Conservation (phyloP, 345 rosid genomes). For the Euphorbia tirucalli region DNA sequence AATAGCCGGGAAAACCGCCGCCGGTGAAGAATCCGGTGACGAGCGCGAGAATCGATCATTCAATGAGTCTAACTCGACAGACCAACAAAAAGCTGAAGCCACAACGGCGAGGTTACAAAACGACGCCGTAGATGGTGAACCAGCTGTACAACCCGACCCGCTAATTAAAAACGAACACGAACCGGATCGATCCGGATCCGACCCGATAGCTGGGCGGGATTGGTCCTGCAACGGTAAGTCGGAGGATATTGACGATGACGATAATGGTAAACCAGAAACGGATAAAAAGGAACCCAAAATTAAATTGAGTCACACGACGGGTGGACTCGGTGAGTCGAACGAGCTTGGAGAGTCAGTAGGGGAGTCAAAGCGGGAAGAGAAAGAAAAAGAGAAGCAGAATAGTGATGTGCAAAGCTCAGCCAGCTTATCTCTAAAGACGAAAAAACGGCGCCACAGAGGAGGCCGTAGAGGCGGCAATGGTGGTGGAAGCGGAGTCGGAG, state of each 20-base stretch:
- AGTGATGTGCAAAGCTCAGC: constrained; percentile 74
- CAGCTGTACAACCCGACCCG: constrained; percentile 26
- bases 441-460: constrained; percentile 31
- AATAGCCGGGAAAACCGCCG: constrained; percentile 20
- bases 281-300: constrained; percentile 27
- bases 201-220: constrained; percentile 19
- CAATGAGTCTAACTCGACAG: constrained; percentile 52
- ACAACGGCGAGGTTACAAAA: constrained; percentile 23
- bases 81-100: constrained; percentile 41
- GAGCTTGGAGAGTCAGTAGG: constrained; percentile 37
- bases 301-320: constrained; percentile 16
- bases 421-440: constrained; percentile 39
- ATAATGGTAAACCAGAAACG: neutral
- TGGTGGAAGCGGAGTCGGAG: neutral
- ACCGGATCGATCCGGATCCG: constrained; percentile 16
- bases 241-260: constrained; percentile 11
- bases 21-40: constrained; percentile 26
- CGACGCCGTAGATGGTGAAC: constrained; percentile 9
- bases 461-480: constrained; percentile 2
- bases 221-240: constrained; percentile 22
- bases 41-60: constrained; percentile 42
- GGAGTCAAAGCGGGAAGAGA: constrained; percentile 40
- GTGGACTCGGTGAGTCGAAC: constrained; percentile 33
- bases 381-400: constrained; percentile 32
- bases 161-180: constrained; percentile 24